Evolutionary conservation across 2,329 filamentous ascomycete species (phyloP), one percentile per base, ranked within the genome.

Genomic region (Aspergillus felis): DNA sequence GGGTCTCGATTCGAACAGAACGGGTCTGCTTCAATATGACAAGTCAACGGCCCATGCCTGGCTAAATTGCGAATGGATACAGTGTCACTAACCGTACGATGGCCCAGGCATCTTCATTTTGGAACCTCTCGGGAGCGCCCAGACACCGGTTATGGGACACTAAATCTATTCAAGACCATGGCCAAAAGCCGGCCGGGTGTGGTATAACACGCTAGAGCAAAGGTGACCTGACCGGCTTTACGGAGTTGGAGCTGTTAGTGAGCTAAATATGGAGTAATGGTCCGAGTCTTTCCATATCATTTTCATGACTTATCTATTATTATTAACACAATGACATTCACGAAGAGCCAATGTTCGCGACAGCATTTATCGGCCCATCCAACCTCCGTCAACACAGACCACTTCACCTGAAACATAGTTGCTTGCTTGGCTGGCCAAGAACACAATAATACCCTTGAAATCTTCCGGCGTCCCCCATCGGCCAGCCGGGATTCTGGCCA

Each of bases 381-480:
- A 96, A 10, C 92, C 92, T 7, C 92, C 92, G 74, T 96, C 92
- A 50, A 96, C 90, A 27, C 89, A 87, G 64, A 96, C 70, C 4
- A 91, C 80, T 75, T 96, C 90, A 0, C 92, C 92, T 64, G 84
- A 91, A 41, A 96, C 87, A 77, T 96, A 96, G 9, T 79, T 84
- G 70, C 89, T 90, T n/a, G 87, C 89, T 70, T 78, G 82, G 67
- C 89, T 88, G 1, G 90, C 90, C 61, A 96, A 76, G 68, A 86
- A 96, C 28, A 96, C 87, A 0, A 88, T 82, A 0, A 85, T 87
- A 0, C 91, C 92, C 79, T 92, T 92, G 73, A 96, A 96, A 67
- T 97, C 92, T 27, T 95, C 91, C 0, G 91, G 88, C 10, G 73
- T 81, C 0, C 91, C 92, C 91, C 92, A 96, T 64, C 91, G 79